Conservation (phyloP, 2,329 filamentous ascomycete species). For the Diaporthe sp. region DNA sequence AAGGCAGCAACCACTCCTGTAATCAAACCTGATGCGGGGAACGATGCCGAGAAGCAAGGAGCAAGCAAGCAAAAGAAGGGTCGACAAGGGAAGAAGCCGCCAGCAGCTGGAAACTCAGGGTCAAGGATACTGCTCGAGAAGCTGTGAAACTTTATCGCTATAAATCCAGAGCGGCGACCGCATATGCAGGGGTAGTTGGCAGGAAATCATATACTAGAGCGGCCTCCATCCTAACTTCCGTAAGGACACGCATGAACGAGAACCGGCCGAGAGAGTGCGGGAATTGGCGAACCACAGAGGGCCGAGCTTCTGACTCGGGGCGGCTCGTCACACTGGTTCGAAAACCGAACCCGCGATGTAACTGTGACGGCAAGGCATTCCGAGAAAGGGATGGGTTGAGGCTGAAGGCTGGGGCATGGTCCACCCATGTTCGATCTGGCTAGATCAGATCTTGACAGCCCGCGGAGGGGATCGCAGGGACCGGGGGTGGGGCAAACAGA, state of each 20-base stretch:
- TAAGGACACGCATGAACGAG: constrained; percentile 15
- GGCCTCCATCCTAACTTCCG: constrained; percentile 8
- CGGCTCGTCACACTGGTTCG: constrained; percentile 14
- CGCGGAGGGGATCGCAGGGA: not conserved
- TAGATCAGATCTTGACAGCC: constrained; percentile 27
- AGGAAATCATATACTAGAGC: constrained; percentile 27
- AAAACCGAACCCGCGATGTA: constrained; percentile 22
- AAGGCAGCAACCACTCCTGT: constrained; percentile 74
- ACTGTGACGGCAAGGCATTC: constrained; percentile 27
- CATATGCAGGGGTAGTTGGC: constrained; percentile 29
- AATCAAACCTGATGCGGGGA: constrained; percentile 57
- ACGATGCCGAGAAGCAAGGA: constrained; percentile 62
- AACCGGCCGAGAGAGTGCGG: constrained; percentile 15
- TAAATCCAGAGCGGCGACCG: not conserved
- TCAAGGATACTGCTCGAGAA: constrained; percentile 73
- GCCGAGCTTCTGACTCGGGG: constrained; percentile 15
- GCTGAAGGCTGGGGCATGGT: constrained; percentile 21
- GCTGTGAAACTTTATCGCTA: constrained; percentile 53
- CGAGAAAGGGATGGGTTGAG: constrained; percentile 29
- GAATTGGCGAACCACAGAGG: constrained; percentile 12
- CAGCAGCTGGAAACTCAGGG: constrained; percentile 71
- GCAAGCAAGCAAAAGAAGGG: constrained; percentile 61
- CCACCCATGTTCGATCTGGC: constrained; percentile 1
- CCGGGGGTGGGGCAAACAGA: not conserved
- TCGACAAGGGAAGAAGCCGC: constrained; percentile 55